Conservation (phyloP, 345 rosid genomes). For the Aegle marmelos region DNA sequence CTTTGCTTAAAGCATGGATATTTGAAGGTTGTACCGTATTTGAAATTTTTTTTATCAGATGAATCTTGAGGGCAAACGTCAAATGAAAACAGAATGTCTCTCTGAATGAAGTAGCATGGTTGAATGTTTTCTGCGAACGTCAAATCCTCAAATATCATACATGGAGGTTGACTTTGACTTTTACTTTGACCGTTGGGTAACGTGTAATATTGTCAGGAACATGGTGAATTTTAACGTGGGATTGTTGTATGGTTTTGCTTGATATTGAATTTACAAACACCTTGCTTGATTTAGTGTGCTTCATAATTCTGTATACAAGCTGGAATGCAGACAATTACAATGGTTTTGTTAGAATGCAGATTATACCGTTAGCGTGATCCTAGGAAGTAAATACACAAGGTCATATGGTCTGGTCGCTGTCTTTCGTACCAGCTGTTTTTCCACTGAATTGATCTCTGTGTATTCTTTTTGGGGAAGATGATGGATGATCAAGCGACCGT, state of each 20-base stretch:
- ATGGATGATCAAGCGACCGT: no score
- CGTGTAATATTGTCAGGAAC: neutral
- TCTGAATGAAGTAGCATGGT: neutral
- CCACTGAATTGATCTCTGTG: no score
- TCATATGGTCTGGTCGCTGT: no score
- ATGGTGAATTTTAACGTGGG: neutral
- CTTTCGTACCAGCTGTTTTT: no score
- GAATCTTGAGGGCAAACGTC: neutral
- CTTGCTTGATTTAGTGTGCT: neutral
- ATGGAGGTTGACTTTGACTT: neutral
- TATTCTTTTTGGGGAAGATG: no score
- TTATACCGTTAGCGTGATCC: no score
- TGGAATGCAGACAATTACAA: neutral
- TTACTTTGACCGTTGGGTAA: neutral
- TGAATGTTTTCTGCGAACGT: neutral
- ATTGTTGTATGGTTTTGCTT: neutral
- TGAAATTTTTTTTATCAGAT: neutral
- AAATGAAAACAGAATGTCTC: neutral
- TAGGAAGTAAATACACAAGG: no score
- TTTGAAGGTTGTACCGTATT: neutral
- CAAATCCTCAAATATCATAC: neutral
- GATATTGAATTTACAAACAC: no score
- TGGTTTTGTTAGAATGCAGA: no score
- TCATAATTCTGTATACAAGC: no score
- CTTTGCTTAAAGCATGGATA: neutral